Evolutionary conservation across 768 basidiomycete genomes (phyloP).

Genomic region (Amanita rubescens): DNA sequence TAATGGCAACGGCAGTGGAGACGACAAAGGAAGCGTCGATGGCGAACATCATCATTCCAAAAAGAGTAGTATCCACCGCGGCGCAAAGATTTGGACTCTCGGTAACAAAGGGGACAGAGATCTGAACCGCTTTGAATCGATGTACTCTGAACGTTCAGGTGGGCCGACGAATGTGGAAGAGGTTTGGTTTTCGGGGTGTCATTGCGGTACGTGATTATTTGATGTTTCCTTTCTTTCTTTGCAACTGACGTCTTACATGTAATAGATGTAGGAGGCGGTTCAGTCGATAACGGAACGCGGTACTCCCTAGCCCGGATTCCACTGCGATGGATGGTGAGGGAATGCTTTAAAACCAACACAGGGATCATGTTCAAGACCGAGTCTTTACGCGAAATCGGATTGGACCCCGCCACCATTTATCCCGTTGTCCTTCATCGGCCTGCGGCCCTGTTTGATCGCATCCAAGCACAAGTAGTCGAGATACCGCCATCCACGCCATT

Average conservation of each 20-base stretch:
- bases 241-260: not conserved
- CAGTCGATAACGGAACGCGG: slow-evolving; percentile 37
- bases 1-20: not conserved
- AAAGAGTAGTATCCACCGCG: not conserved
- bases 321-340: slow-evolving; percentile 67
- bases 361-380: slow-evolving; percentile 55
- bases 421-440: slow-evolving; percentile 32
- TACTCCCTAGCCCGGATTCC: slow-evolving; percentile 47
- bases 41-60: not conserved
- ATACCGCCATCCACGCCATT: slow-evolving; percentile 19
- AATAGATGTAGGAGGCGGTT: slow-evolving; percentile 51
- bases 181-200: slow-evolving; percentile 61
- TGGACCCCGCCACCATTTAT: slow-evolving; percentile 42
- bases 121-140: slow-evolving; percentile 23
- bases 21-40: not conserved
- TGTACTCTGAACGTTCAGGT: slow-evolving; percentile 17
- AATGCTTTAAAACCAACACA: slow-evolving; percentile 52
- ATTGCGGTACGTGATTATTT: slow-evolving; percentile 31
- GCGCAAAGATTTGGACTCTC: slow-evolving; percentile 7
- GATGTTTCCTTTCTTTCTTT: not conserved
- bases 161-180: slow-evolving; percentile 41
- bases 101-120: slow-evolving; percentile 19
- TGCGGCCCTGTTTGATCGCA: slow-evolving; percentile 19
- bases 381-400: slow-evolving; percentile 40
- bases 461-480: slow-evolving; percentile 16